These are phyloP conservation scores for Cyclotella atomus DNA, from an alignment of 108 stramenopile genomes.

Conservation along the genomic window DNA sequence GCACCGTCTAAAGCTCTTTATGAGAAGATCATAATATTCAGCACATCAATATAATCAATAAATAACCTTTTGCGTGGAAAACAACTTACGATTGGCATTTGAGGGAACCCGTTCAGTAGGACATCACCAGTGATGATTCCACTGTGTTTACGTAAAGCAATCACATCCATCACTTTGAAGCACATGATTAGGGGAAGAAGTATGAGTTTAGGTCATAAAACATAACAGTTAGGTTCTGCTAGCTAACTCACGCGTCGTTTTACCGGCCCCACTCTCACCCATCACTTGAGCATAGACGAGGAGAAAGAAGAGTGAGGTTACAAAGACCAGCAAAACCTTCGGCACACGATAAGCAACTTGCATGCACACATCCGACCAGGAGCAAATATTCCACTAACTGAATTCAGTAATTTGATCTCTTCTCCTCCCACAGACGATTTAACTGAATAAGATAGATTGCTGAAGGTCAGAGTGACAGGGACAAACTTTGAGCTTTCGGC, in stretches of 20 bases:
- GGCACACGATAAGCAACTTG: too few relatives aligned
- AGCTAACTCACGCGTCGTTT: too few relatives aligned
- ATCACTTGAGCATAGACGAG: too few relatives aligned
- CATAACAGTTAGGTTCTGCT: too few relatives aligned
- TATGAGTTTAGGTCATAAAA: too few relatives aligned
- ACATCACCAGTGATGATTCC: slow-evolving; percentile 60
- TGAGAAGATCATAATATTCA: too few relatives aligned
- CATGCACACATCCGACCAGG: slow-evolving; percentile 46
- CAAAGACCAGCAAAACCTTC: too few relatives aligned
- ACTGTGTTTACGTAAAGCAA: slow-evolving; percentile 44
- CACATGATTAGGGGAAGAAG: too few relatives aligned
- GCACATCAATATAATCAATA: too few relatives aligned
- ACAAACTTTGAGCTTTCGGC: slow-evolving; percentile 19
- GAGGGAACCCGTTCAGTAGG: slow-evolving; percentile 49
- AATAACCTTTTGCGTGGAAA: too few relatives aligned
- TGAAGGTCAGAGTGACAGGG: slow-evolving; percentile 45
- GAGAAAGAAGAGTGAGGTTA: too few relatives aligned
- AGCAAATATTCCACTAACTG: slow-evolving; percentile 40
- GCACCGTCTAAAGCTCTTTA: slow-evolving; percentile 50
- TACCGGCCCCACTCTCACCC: too few relatives aligned
- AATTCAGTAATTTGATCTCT: slow-evolving; percentile 28
- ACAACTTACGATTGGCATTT: slow-evolving; percentile 32
- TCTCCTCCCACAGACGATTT: slow-evolving; percentile 35
- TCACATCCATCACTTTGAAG: slow-evolving; percentile 54
- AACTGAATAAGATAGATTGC: slow-evolving; percentile 36